These are phyloP conservation scores for Tetrahymena malaccensis DNA, from an alignment of 73 alveolate species.

Conservation along the genomic window DNA sequence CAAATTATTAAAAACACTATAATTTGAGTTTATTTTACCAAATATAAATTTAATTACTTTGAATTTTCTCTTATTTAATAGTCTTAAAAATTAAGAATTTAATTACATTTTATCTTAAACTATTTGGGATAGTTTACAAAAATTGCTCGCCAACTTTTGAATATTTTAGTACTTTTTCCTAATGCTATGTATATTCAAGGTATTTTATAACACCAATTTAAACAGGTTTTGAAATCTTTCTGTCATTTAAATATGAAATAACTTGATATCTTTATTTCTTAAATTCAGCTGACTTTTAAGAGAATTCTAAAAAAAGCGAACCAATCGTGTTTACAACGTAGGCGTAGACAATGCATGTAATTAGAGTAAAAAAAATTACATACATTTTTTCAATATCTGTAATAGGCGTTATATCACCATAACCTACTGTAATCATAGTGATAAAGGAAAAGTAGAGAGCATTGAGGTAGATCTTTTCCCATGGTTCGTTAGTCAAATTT, in stretches of 20 bases:
- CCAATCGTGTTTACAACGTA: neutral
- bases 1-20: too few relatives aligned
- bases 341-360: neutral
- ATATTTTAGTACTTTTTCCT: neutral
- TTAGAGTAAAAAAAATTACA: neutral
- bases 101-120: neutral
- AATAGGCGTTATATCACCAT: neutral
- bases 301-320: neutral
- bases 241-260: neutral
- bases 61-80: neutral
- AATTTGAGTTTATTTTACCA: neutral
- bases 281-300: neutral
- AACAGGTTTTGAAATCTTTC: neutral
- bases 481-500: neutral
- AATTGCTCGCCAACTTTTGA: neutral
- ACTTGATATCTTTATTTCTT: neutral
- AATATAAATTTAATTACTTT: too few relatives aligned
- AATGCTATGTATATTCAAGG: neutral
- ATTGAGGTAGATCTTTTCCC: neutral
- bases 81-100: neutral
- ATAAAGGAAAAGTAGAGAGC: neutral
- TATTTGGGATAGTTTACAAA: neutral
- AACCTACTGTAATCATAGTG: neutral
- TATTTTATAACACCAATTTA: neutral
- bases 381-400: neutral